Conservation (phyloP, 2,329 filamentous ascomycete species). For the Penicillium sp. region DNA sequence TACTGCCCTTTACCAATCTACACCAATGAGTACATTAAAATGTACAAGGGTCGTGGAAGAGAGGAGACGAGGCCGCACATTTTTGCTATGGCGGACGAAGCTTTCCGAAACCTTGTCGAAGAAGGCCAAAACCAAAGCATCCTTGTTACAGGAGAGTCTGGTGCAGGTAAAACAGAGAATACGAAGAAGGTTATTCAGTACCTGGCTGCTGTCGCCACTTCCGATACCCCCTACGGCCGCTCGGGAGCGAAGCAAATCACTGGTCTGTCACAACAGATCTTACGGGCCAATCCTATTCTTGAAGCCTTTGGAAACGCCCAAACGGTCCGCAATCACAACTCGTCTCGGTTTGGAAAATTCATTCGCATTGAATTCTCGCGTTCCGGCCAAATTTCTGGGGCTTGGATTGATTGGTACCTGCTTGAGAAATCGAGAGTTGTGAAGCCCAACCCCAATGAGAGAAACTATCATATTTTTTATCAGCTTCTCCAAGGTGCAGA, state of each 20-base stretch:
- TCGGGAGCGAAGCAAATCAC: slow-evolving; percentile 67
- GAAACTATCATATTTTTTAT: slow-evolving; percentile 98
- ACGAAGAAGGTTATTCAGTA: slow-evolving; percentile 99
- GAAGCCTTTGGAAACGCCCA: slow-evolving; percentile 98
- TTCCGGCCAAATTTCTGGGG: slow-evolving; percentile 85
- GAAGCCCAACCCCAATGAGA: slow-evolving; percentile 78
- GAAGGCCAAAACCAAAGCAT: slow-evolving; percentile 97
- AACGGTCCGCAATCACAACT: slow-evolving; percentile 97
- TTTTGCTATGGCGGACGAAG: slow-evolving; percentile 94
- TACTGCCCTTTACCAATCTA: slow-evolving; percentile 96
- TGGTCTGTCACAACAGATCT: slow-evolving; percentile 91
- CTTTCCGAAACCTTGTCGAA: slow-evolving; percentile 91
- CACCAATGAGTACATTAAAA: slow-evolving; percentile 92
- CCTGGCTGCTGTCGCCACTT: slow-evolving; percentile 85
- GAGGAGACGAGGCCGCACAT: slow-evolving; percentile 98
- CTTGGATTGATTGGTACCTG: slow-evolving; percentile 98
- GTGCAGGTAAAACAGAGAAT: slow-evolving; percentile 97
- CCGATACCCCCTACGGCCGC: slow-evolving; percentile 65
- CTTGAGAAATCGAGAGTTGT: slow-evolving; percentile 98
- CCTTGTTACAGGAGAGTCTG: slow-evolving; percentile 94
- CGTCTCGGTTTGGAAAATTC: slow-evolving; percentile 96
- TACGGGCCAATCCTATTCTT: slow-evolving; percentile 92
- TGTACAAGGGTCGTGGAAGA: slow-evolving; percentile 88
- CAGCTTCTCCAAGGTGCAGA: slow-evolving; percentile 87
- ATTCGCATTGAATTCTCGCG: slow-evolving; percentile 94